These are phyloP conservation scores for Gracilaria domingensis DNA, from an alignment of 23 red algal genomes.

Conservation along the genomic window DNA sequence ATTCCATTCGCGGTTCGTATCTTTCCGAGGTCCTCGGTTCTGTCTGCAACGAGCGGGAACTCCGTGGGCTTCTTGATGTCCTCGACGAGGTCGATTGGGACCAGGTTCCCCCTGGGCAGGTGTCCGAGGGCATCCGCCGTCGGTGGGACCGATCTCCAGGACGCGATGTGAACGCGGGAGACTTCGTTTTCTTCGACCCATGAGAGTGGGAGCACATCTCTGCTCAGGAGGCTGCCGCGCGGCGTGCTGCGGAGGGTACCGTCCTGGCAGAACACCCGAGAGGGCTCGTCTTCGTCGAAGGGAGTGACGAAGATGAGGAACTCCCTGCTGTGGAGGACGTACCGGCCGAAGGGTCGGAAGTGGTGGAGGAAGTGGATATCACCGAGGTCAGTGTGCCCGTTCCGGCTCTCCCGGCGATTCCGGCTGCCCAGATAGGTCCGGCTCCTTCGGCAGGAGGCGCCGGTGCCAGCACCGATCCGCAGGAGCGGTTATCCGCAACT, in stretches of 20 bases:
- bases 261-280: background rate
- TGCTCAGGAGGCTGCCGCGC: background rate
- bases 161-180: background rate
- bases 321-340: too few relatives aligned
- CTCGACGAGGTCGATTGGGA: constrained; percentile 4
- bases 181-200: background rate
- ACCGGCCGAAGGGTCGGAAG: too few relatives aligned
- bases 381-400: background rate
- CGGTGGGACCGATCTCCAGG: background rate
- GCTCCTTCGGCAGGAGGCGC: too few relatives aligned
- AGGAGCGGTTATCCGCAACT: background rate
- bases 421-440: background rate
- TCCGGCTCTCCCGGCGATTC: too few relatives aligned
- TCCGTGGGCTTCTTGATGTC: background rate
- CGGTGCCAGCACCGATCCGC: background rate
- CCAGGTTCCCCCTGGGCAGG: background rate
- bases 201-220: background rate
- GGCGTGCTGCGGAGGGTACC: background rate
- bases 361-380: background rate
- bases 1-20: background rate
- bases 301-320: background rate
- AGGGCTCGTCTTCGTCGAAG: background rate
- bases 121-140: background rate
- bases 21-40: background rate
- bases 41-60: background rate